These are phyloP conservation scores for Globisporangium splendens DNA, from an alignment of 352 stramenopile species.

Conservation along the genomic window DNA sequence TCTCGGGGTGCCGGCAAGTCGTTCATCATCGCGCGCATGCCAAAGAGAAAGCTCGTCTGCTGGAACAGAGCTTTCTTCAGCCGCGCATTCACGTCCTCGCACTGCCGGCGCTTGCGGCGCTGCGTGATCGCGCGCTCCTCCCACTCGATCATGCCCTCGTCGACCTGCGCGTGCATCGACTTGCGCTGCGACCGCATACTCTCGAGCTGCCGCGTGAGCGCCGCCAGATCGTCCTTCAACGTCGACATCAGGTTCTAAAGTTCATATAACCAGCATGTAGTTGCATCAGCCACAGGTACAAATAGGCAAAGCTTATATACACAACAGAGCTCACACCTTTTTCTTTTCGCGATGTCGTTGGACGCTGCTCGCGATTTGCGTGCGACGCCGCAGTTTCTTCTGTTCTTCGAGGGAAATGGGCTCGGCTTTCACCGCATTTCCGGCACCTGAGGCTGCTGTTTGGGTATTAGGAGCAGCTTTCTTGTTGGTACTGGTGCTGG, in stretches of 20 bases:
- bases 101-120: slow-evolving; percentile 54
- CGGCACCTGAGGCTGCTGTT: not conserved
- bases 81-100: slow-evolving; percentile 43
- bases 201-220: slow-evolving; percentile 38
- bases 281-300: too few relatives aligned
- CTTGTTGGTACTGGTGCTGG: not conserved
- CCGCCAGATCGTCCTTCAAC: slow-evolving; percentile 40
- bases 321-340: slow-evolving; percentile 23
- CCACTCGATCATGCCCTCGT: slow-evolving; percentile 47
- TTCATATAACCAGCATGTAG: too few relatives aligned
- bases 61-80: slow-evolving; percentile 74
- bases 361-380: slow-evolving; percentile 62
- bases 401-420: slow-evolving; percentile 40
- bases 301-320: too few relatives aligned
- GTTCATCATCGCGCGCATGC: slow-evolving; percentile 42
- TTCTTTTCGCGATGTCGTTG: slow-evolving; percentile 72
- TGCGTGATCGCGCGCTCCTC: slow-evolving; percentile 62
- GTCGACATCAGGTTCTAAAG: slow-evolving; percentile 34
- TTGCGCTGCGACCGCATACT: slow-evolving; percentile 40
- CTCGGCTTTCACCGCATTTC: slow-evolving; percentile 14
- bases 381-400: slow-evolving; percentile 53
- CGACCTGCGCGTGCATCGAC: slow-evolving; percentile 21
- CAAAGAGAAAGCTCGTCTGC: slow-evolving; percentile 53
- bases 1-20: slow-evolving; percentile 37
- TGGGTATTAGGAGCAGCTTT: not conserved